phyloP scores from a whole-genome alignment of 1,139 yeast genomes.

The Blastobotrys buckinghamii region DNA sequence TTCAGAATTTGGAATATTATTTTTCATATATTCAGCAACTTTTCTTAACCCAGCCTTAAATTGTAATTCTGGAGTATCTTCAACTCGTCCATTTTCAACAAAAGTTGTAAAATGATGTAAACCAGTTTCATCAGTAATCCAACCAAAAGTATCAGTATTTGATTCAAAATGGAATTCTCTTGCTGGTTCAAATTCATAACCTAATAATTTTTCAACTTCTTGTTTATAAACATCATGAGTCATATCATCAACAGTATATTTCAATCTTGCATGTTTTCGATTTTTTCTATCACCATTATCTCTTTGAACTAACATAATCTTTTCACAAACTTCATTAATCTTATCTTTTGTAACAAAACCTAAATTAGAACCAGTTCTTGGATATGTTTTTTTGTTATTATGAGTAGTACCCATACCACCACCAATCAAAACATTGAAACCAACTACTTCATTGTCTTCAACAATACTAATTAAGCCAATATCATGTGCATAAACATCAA shows the following conservation, averaged over 20 bases:
- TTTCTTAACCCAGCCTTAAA: constrained; percentile 83
- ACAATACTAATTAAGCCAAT: constrained; percentile 88
- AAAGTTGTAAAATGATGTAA: constrained; percentile 87
- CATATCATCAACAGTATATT: constrained; percentile 91
- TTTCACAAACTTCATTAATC: constrained; percentile 76
- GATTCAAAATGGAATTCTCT: constrained; percentile 73
- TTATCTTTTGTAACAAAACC: constrained; percentile 70
- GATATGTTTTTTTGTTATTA: constrained; percentile 93
- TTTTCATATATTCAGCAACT: constrained; percentile 63
- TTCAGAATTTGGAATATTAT: constrained; percentile 50
- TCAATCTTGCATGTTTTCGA: constrained; percentile 96
- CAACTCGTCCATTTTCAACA: constrained; percentile 95
- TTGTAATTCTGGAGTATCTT: constrained; percentile 83
- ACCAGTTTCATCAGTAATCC: constrained; percentile 88
- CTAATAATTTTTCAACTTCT: constrained; percentile 80
- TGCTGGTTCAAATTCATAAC: constrained; percentile 65
- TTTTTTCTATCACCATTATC: constrained; percentile 93
- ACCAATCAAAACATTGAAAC: constrained; percentile 87
- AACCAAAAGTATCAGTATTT: constrained; percentile 88
- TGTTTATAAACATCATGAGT: constrained; percentile 75
- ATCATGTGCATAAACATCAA: constrained; percentile 94
- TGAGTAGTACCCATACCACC: constrained; percentile 99
- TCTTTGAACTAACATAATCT: constrained; percentile 89
- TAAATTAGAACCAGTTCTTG: constrained; percentile 83
- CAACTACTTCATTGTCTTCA: constrained; percentile 52